Conservation (phyloP, 2,329 filamentous ascomycete genomes). For the Pyrenophora graminea region DNA sequence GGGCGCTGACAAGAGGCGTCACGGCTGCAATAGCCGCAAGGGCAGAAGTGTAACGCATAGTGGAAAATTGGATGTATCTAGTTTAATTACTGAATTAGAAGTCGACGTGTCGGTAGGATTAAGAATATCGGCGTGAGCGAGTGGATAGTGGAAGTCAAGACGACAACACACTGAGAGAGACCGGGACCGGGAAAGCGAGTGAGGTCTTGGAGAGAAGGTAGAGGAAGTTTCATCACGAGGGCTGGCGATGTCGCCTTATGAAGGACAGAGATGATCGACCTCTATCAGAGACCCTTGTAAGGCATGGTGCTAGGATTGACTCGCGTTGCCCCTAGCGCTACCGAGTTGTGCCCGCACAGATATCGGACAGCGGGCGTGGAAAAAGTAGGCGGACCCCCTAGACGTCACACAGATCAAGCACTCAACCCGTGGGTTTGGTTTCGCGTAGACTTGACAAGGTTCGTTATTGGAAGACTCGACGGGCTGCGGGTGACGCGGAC, state of each 20-base stretch:
- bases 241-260: slow-evolving; percentile 23
- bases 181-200: slow-evolving; percentile 22
- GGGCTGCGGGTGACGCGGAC: slow-evolving; percentile 9
- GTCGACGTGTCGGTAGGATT: slow-evolving; percentile 9
- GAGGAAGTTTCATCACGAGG: slow-evolving; percentile 4
- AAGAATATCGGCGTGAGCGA: slow-evolving; percentile 28
- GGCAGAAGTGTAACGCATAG: slow-evolving; percentile 43
- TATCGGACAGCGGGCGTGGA: slow-evolving; percentile 15
- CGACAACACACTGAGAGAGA: slow-evolving; percentile 36
- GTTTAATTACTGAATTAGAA: slow-evolving; percentile 34
- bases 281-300: slow-evolving; percentile 18
- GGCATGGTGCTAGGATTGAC: slow-evolving; percentile 30
- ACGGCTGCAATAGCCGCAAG: slow-evolving; percentile 37
- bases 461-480: slow-evolving; percentile 15
- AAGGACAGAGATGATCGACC: slow-evolving; percentile 24
- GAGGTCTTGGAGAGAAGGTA: slow-evolving; percentile 24
- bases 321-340: slow-evolving; percentile 13
- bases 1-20: slow-evolving; percentile 38
- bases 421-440: slow-evolving; percentile 21
- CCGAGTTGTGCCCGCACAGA: slow-evolving; percentile 16
- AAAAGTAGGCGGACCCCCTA: slow-evolving; percentile 18
- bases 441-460: slow-evolving; percentile 17
- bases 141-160: slow-evolving; percentile 35
- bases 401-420: slow-evolving; percentile 12
- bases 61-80: slow-evolving; percentile 7